A percentile compares a stretch with the other conserved stretches of the same genome.
phyloP scores from a whole-genome alignment of 2,329 filamentous ascomycete species.

The Aspergillus glaucus region DNA sequence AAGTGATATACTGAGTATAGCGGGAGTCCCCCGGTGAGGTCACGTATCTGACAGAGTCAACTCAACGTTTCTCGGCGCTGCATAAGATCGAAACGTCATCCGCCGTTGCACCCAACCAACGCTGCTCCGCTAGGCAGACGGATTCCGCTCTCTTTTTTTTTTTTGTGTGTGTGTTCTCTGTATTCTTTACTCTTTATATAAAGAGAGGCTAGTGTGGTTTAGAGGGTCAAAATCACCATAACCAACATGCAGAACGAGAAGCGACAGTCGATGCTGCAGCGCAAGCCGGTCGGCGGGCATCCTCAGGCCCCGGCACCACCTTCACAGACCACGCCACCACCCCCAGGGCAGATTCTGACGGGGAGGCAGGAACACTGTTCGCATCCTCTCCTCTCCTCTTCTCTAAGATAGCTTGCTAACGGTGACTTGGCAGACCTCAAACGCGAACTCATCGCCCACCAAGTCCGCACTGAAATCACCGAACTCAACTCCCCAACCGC shows the following conservation, averaged over 20 bases:
- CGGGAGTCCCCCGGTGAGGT: no score
- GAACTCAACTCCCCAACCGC: slow-evolving; percentile 94
- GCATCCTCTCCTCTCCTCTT: slow-evolving; percentile 20
- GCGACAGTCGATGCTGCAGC: background rate
- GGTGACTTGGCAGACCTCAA: slow-evolving; percentile 65
- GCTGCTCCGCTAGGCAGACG: background rate
- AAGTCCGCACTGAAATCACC: slow-evolving; percentile 82
- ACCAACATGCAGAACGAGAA: background rate
- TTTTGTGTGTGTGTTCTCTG: background rate
- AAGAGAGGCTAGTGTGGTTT: no score
- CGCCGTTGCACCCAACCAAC: background rate
- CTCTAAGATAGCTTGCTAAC: slow-evolving; percentile 6
- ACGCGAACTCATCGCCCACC: slow-evolving; percentile 83
- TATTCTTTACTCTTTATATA: no score
- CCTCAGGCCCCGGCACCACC: background rate
- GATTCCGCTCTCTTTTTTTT: background rate
- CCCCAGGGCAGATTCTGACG: slow-evolving; percentile 62
- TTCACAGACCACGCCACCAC: slow-evolving; percentile 27
- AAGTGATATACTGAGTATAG: no score
- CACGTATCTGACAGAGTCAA: no score
- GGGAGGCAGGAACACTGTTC: slow-evolving; percentile 97
- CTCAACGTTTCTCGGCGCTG: background rate
- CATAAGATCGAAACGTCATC: background rate
- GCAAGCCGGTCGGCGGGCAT: slow-evolving; percentile 8
- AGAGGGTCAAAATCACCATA: no score